Base-by-base conservation (phyloP, 352 stramenopile genomes). In the Phytophthora pistaciae region DNA sequence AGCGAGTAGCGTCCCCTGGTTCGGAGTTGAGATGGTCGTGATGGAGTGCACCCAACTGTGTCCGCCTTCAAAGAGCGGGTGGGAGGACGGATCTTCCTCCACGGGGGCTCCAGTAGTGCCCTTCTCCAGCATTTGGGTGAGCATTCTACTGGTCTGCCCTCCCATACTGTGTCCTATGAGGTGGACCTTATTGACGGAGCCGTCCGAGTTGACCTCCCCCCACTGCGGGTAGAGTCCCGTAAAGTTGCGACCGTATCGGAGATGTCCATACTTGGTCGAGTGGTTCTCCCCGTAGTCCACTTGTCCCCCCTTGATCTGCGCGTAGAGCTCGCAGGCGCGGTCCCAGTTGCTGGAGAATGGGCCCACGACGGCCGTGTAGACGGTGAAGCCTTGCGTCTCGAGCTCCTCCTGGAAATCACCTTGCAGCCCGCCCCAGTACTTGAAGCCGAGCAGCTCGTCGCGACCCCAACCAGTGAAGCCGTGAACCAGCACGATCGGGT, bases 101-200 rank as follows among this genome's bases (percentile, higher is more conserved):
- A 46, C 38, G 14, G 38, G 38, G 0, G 82, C 70, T 7, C 78
- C 79, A 20, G 56, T 66, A 6, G 53, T 76, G 4, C 84, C 84
- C 9, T 87, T 74, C 23, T 64, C 56, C 1, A 91, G 71, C 18
- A 91, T 31, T 61, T 90, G 75, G 1, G 83, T 44, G n/a, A 91
- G 70, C 81, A 89, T 91, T 20, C 84, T 76, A 21, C 88, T 79
- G 27, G 84, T 91, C 67, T 83, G 74, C n/a, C 84, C 84, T n/a
- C 84, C 84, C 84, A 91, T 91, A 33, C 75, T 86, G 82, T 91
- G 84, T 23, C 84, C 84, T 10, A 91, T 46, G 23, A 91, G 53
- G 56, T 91, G 83, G 8, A 91, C 50, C 56, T 86, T 88, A 58
- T 88, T 81, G 50, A 83, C 44, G 3, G 64, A 71, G 33, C 79